Evolutionary conservation across 257 asterid genomes (phyloP).

Genomic region (Forsythia suspensa): DNA sequence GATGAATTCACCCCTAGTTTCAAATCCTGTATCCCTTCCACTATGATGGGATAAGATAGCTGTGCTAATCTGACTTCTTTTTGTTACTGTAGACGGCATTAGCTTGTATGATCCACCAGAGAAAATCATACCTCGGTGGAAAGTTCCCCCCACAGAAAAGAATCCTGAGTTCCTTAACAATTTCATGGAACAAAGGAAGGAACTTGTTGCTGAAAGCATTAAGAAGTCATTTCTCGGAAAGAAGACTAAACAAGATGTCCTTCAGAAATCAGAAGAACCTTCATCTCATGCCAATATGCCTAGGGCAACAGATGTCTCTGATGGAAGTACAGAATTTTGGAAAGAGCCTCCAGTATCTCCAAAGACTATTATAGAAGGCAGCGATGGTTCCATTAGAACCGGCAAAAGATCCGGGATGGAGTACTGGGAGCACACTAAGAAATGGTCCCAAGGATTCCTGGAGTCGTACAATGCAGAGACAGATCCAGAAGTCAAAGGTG

Average conservation of each 20-base stretch:
- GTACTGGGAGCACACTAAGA: slow-evolving; percentile 96
- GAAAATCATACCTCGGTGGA: slow-evolving; percentile 92
- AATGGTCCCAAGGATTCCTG: slow-evolving; percentile 86
- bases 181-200: slow-evolving; percentile 44
- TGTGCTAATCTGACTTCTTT: slow-evolving; percentile 21
- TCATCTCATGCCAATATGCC: slow-evolving; percentile 33
- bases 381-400: slow-evolving; percentile 81
- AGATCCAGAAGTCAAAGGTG: slow-evolving; percentile 79
- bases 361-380: slow-evolving; percentile 74
- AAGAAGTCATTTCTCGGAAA: slow-evolving; percentile 37
- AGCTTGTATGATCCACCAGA: slow-evolving; percentile 87
- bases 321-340: slow-evolving; percentile 21
- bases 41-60: not conserved
- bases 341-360: slow-evolving; percentile 43
- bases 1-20: not conserved
- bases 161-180: slow-evolving; percentile 63
- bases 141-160: slow-evolving; percentile 70
- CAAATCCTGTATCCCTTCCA: not conserved
- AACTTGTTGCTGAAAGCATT: slow-evolving; percentile 39
- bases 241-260: slow-evolving; percentile 25
- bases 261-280: slow-evolving; percentile 41
- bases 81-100: slow-evolving; percentile 66
- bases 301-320: slow-evolving; percentile 26
- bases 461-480: slow-evolving; percentile 79
- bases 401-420: slow-evolving; percentile 84